Conservation (phyloP, 306 rosid genomes). For the Urtica urens region DNA sequence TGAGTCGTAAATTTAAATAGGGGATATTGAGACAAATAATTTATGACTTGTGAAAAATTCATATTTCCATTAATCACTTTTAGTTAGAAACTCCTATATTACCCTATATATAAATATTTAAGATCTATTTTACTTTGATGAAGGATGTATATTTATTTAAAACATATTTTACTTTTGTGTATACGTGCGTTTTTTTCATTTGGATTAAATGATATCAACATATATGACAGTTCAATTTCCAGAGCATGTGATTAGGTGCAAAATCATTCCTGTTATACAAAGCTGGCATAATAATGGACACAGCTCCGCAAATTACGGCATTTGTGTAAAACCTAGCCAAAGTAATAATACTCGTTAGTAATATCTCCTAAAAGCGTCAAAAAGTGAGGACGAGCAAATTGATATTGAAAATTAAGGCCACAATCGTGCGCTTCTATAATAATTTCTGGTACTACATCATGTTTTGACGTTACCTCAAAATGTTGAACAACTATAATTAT, state of each 20-base stretch:
- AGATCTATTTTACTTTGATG: too few relatives aligned
- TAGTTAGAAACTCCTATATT: too few relatives aligned
- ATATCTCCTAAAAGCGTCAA: neutral
- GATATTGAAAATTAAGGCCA: neutral
- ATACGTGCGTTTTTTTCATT: too few relatives aligned
- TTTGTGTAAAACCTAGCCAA: neutral
- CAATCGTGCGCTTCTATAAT: neutral
- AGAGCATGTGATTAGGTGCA: neutral
- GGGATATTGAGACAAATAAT: too few relatives aligned
- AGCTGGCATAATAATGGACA: conserved; percentile 4
- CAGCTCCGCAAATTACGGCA: conserved; percentile 2
- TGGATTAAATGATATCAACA: neutral
- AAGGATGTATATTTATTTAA: too few relatives aligned
- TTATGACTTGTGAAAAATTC: too few relatives aligned
- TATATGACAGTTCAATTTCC: conserved; percentile 2
- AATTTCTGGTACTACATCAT: neutral
- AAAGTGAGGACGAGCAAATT: neutral
- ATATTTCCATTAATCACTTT: too few relatives aligned
- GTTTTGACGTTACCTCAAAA: neutral
- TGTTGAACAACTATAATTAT: neutral
- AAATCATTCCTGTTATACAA: neutral
- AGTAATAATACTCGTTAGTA: neutral
- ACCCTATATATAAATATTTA: too few relatives aligned
- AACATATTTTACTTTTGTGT: too few relatives aligned
- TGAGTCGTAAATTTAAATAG: too few relatives aligned